Base-by-base conservation (phyloP, 257 asterid species). In the Rauvolfia tetraphylla region DNA sequence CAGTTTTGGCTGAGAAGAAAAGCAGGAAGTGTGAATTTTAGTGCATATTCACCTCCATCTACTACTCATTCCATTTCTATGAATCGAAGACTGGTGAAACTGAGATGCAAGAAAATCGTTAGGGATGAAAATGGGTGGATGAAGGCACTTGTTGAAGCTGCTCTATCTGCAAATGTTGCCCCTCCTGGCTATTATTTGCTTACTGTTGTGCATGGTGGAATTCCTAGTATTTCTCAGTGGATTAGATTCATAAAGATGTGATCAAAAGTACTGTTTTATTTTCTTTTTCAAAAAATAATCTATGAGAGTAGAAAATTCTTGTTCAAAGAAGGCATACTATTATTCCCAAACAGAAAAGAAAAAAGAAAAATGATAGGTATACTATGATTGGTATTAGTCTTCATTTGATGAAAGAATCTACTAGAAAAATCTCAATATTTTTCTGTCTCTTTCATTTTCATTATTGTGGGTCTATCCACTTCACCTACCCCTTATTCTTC, bases 181-280 rank as follows among this genome's bases (percentile, higher is more conserved):
- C 95, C 93, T 36, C 36, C 91, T 22, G 95, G 97, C 3, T 91
- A 86, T 76, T 89, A 91, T 73, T 81, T 91, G 95, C 76, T 91
- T 3, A 85, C 79, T 61, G 95, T 89, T 59, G 89, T 91, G 5
- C 82, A 83, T 66, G 78, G 68, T 27, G 95, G 92, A 41, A 82
- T 88, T 9, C 97, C 97, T 13, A 83, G 97, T 74, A 68, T 71
- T 39, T 80, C 95, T 15, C 81, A 80, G 68, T 89, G 93, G 95
- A 72, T 91, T 78, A 91, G 77, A 86, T 89, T 90, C 75, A 53
- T 63, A 53, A 75, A 87, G 29, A 79, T 34, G 48, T 83, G 79
- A 85, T 27, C 3, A 12, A 5, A 46, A 8, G 3, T 46, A 46
- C 15, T 46, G 51, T 15, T 46, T 46, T 46, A 4, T 46, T 9